phyloP scores from a whole-genome alignment of 768 basidiomycete species.

The Suillus americanus region DNA sequence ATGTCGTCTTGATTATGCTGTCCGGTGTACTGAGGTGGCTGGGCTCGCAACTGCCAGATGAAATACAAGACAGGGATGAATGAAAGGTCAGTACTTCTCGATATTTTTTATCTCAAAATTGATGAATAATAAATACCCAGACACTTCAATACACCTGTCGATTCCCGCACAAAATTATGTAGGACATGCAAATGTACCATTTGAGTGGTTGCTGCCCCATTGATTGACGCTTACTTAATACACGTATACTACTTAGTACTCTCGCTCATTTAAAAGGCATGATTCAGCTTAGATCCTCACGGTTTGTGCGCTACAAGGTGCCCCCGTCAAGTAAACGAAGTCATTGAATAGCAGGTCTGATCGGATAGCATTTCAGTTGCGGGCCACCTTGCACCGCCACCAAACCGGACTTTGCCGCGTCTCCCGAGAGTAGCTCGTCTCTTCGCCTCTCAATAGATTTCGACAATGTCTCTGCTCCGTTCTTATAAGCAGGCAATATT shows the following conservation, averaged over 20 bases:
- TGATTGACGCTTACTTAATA: neutral
- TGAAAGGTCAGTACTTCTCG: slow-evolving; percentile 2
- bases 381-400: slow-evolving; percentile 1
- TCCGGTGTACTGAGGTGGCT: slow-evolving; percentile 30
- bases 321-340: neutral
- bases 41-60: slow-evolving; percentile 39
- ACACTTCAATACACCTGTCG: neutral
- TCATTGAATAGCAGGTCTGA: neutral
- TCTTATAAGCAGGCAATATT: slow-evolving; percentile 35
- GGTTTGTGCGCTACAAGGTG: neutral
- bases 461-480: slow-evolving; percentile 58
- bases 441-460: neutral
- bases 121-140: neutral
- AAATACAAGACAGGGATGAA: slow-evolving; percentile 36
- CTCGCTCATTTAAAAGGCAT: neutral
- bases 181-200: neutral
- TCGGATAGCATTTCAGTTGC: neutral
- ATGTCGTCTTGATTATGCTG: slow-evolving; percentile 39
- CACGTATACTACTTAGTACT: neutral
- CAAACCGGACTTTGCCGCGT: neutral
- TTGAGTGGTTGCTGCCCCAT: neutral
- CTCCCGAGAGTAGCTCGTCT: neutral
- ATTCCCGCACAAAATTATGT: neutral
- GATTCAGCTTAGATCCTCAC: neutral
- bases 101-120: neutral